Conservation (phyloP, 208 protist genomes). For the Polymyxa betae region DNA sequence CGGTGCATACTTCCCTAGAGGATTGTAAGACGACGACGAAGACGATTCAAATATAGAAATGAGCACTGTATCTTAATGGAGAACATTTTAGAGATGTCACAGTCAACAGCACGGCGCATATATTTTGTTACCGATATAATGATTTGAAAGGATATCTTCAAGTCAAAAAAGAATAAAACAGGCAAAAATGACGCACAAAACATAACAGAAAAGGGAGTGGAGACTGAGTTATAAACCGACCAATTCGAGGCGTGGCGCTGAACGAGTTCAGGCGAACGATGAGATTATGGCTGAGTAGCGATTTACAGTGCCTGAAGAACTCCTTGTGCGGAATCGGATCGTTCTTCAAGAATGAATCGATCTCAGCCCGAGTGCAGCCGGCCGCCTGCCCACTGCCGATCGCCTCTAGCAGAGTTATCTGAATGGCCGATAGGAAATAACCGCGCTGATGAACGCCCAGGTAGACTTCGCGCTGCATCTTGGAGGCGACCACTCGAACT, state of each 20-base stretch:
- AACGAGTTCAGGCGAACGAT: background rate
- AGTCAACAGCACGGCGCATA: background rate
- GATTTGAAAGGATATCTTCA: too few species aligned
- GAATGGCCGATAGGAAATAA: background rate
- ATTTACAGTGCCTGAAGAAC: constrained; percentile 1
- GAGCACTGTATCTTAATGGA: background rate
- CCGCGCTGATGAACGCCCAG: background rate
- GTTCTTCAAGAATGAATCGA: background rate
- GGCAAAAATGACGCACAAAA: background rate
- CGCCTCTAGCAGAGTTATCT: constrained; percentile 28
- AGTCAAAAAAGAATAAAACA: background rate
- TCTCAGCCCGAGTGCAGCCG: background rate
- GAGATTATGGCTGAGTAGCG: constrained; percentile 30
- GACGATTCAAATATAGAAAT: too few species aligned
- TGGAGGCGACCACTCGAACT: background rate
- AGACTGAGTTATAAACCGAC: background rate
- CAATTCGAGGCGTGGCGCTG: background rate
- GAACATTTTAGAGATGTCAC: background rate
- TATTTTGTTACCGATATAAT: too few species aligned
- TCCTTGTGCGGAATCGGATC: constrained; percentile 40
- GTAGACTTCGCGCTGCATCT: constrained; percentile 22
- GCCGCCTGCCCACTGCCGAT: background rate
- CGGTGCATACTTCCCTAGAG: constrained; percentile 24
- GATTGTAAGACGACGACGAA: background rate
- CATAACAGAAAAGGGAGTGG: background rate